phyloP scores from a whole-genome alignment of 2,329 filamentous ascomycete genomes.

The Aspergillus nomiae region DNA sequence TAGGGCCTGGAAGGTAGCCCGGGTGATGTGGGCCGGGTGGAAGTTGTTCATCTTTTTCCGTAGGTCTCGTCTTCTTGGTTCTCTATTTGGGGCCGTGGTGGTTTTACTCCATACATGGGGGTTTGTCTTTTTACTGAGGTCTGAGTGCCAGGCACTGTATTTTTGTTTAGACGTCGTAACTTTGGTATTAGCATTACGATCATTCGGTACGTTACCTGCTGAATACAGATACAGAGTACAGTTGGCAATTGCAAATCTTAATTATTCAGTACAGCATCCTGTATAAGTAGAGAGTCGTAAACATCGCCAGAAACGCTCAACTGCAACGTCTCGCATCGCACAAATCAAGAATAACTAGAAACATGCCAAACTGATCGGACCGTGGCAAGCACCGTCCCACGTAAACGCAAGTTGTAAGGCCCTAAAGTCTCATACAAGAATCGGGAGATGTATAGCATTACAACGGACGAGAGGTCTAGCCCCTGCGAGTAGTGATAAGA shows the following conservation, averaged over 20 bases:
- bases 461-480: conserved; percentile 7
- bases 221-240: neutral
- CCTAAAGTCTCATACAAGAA: conserved; percentile 18
- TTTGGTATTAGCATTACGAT: neutral
- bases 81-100: neutral
- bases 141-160: neutral
- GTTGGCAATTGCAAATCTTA: neutral
- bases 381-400: neutral
- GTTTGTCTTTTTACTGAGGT: neutral
- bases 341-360: neutral
- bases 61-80: neutral
- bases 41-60: conserved; percentile 14
- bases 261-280: conserved; percentile 5
- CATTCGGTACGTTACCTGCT: neutral
- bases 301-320: conserved; percentile 6
- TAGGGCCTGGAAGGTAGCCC: conserved; percentile 28
- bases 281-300: conserved; percentile 2
- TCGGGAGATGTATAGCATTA: conserved; percentile 12
- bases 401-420: neutral
- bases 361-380: neutral
- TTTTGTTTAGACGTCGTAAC: neutral
- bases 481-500: conserved; percentile 9
- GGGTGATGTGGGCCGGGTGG: conserved; percentile 28
- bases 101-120: neutral
- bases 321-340: conserved; percentile 8